Evolutionary conservation across 768 basidiomycete genomes (phyloP).

Genomic region (Lentinula boryana): DNA sequence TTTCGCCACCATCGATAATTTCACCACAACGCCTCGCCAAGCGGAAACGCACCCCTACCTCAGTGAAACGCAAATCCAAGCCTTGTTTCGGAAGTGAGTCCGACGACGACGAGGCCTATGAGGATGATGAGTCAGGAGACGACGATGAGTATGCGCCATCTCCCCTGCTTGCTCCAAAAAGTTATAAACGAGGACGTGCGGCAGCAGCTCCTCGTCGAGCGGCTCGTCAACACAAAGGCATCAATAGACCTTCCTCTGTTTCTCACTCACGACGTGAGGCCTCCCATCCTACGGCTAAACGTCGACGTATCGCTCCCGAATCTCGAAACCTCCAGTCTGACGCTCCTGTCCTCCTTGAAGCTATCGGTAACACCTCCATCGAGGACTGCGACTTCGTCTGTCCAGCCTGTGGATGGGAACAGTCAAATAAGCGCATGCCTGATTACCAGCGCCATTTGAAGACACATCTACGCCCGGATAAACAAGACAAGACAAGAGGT

Average conservation of each 20-base stretch:
- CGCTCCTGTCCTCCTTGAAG: conserved; percentile 16
- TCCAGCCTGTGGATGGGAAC: conserved; percentile 41
- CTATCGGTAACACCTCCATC: conserved; percentile 14
- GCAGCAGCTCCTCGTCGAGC: not conserved
- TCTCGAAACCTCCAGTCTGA: conserved; percentile 42
- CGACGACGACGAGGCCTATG: conserved; percentile 20
- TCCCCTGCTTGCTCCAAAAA: conserved; percentile 22
- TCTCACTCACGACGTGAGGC: conserved; percentile 1
- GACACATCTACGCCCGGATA: conserved; percentile 45
- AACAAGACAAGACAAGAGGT: conserved; percentile 26
- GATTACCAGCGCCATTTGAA: conserved; percentile 56
- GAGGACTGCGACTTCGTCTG: conserved; percentile 30
- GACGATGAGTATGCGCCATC: conserved; percentile 44
- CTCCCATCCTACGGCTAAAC: conserved; percentile 13
- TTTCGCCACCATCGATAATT: not conserved
- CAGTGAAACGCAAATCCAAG: not conserved
- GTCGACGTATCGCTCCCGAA: conserved; percentile 26
- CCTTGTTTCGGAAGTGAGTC: not conserved
- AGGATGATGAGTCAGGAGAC: conserved; percentile 26
- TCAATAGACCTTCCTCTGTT: not conserved
- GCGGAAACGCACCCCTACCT: conserved; percentile 1
- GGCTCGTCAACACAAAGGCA: not conserved
- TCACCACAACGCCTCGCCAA: not conserved
- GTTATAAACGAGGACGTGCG: conserved; percentile 20
- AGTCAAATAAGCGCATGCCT: conserved; percentile 44